These are phyloP conservation scores for Thalassiosira mediterranea DNA, from an alignment of 352 stramenopile species.

Conservation along the genomic window DNA sequence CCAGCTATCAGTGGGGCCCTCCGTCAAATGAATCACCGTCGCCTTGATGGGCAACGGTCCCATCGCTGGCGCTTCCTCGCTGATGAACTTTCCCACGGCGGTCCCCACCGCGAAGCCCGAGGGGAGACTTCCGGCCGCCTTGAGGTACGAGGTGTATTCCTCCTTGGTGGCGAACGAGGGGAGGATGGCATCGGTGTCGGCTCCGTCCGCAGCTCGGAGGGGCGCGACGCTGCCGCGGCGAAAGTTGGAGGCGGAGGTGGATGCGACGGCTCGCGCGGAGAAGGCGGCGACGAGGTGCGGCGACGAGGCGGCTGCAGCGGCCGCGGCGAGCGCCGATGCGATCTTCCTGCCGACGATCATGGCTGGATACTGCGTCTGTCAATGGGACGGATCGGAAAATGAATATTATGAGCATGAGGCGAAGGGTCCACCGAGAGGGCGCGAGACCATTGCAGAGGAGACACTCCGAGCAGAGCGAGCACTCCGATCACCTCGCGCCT, in stretches of 20 bases:
- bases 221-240: background rate
- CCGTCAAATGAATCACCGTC: constrained; percentile 82
- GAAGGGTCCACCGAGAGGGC: too few relatives aligned
- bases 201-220: constrained; percentile 4
- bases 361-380: too few relatives aligned
- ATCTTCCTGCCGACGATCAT: constrained; percentile 47
- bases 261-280: constrained; percentile 15
- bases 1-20: constrained; percentile 80
- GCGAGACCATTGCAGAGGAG: too few relatives aligned
- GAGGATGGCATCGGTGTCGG: constrained; percentile 65
- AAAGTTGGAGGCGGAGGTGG: constrained; percentile 8
- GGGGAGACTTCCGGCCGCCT: constrained; percentile 63
- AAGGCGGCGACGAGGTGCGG: constrained; percentile 21
- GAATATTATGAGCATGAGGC: too few relatives aligned
- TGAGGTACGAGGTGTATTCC: constrained; percentile 73
- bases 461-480: too few relatives aligned
- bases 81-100: constrained; percentile 75
- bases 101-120: constrained; percentile 77
- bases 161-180: constrained; percentile 68
- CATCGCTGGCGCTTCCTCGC: constrained; percentile 72
- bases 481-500: too few relatives aligned
- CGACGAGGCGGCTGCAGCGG: constrained; percentile 20
- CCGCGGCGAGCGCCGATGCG: constrained; percentile 27
- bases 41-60: constrained; percentile 75
- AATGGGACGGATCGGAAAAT: too few relatives aligned